These are phyloP conservation scores for Lanmaoa pseudosensibilis DNA, from an alignment of 768 basidiomycete genomes.

Conservation along the genomic window DNA sequence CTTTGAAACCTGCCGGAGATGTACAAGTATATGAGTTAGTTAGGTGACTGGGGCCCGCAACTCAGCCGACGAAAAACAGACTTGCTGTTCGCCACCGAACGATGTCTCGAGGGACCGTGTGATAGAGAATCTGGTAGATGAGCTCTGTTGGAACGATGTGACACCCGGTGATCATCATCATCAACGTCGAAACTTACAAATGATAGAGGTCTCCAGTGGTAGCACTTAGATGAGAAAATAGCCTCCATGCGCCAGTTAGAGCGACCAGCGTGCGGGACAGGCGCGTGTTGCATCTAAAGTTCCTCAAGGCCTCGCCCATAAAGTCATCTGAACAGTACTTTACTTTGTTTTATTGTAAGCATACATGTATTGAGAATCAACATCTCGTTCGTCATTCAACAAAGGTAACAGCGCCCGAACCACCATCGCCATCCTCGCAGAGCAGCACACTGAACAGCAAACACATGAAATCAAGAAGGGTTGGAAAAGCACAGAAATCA, in stretches of 20 bases:
- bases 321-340: neutral
- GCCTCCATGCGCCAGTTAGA: too few relatives aligned
- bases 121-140: neutral
- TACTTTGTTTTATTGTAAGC: conserved; percentile 3
- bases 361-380: conserved; percentile 11
- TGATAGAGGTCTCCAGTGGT: too few relatives aligned
- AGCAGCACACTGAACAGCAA: neutral
- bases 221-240: too few relatives aligned
- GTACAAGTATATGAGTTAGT: neutral
- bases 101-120: neutral
- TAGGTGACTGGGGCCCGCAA: neutral
- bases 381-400: neutral
- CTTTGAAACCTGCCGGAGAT: conserved; percentile 6
- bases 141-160: conserved; percentile 1
- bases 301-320: neutral
- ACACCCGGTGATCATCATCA: neutral
- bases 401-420: conserved; percentile 1
- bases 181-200: neutral
- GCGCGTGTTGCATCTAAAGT: too few relatives aligned
- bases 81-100: conserved; percentile 1
- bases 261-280: too few relatives aligned
- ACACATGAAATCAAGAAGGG: neutral
- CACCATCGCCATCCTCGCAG: neutral
- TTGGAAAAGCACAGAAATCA: neutral
- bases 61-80: neutral